Evolutionary conservation across 1,284 basidiomycete genomes (phyloP).

Genomic region (Termitomyces sp.): DNA sequence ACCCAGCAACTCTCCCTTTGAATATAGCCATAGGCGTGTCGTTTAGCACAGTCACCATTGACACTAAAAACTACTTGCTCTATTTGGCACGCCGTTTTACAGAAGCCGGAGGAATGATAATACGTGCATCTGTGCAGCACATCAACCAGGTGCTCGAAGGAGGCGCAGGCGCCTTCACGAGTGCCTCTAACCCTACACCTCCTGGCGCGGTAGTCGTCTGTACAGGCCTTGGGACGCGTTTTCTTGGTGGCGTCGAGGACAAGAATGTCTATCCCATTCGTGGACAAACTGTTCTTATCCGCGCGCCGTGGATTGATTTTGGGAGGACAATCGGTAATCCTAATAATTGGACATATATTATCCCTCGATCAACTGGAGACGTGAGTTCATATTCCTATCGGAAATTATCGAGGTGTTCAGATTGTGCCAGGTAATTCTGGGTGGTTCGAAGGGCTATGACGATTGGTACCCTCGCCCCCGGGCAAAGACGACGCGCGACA

Average conservation of each 20-base stretch:
- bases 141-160: slow-evolving; percentile 63
- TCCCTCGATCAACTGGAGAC: slow-evolving; percentile 63
- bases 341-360: slow-evolving; percentile 60
- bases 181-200: slow-evolving; percentile 18
- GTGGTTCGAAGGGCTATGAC: slow-evolving; percentile 54
- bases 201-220: slow-evolving; percentile 63
- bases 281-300: slow-evolving; percentile 80
- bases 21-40: slow-evolving; percentile 43
- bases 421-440: slow-evolving; percentile 51
- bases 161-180: slow-evolving; percentile 38
- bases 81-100: slow-evolving; percentile 65
- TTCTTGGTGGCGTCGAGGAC: slow-evolving; percentile 79
- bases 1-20: slow-evolving; percentile 38
- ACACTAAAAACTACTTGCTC: slow-evolving; percentile 61
- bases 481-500: slow-evolving; percentile 53
- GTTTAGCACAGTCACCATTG: slow-evolving; percentile 66
- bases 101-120: slow-evolving; percentile 50
- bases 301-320: slow-evolving; percentile 68
- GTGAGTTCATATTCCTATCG: slow-evolving; percentile 31
- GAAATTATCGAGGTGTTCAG: background rate
- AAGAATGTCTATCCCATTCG: slow-evolving; percentile 70
- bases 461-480: slow-evolving; percentile 63
- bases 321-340: slow-evolving; percentile 49
- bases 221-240: slow-evolving; percentile 57
- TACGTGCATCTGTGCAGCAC: slow-evolving; percentile 58